Evolutionary conservation across 441 rosid genomes (phyloP), one percentile per base, ranked within the genome.

Genomic region (Macaranga tanarius): DNA sequence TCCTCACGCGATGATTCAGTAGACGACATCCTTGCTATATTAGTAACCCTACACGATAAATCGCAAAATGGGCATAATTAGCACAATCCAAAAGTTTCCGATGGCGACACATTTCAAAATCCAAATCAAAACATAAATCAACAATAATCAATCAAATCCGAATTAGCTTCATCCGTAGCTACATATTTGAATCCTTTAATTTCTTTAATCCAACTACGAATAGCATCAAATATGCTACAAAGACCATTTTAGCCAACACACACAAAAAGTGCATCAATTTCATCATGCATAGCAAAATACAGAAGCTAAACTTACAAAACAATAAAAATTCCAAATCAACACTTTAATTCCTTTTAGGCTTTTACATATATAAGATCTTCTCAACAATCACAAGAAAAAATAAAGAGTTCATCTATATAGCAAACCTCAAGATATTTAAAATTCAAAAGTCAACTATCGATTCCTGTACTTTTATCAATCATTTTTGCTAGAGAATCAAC

Each of bases 1-100:
- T 92, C 97, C 81, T 92, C 96, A 0, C 95, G 91, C 10, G 96
- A 79, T 40, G 90, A 58, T 28, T 89, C 97, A 22, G 84, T 58
- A 44, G 91, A 83, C 9, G 86, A 77, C 98, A 91, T 93, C 83
- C 77, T 91, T 44, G 47, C 70, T 67, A 69, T 63, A 69, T 69
- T 67, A 25, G 59, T 66, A 70, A 50, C 59, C 19, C 54, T 73
- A 65, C 59, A 73, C 2, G 0, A 60, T 16, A 50, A 22, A 34
- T 76, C 31, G 20, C 44, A 65, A 23, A 28, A 31, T 20, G 72
- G 54, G 56, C 16, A 67, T 62, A 45, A 31, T 61, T 47, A 70
- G 48, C 16, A 65, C 23, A 2, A 34, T n/a, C 68, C 23, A 20
- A 25, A 65, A 3, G 12, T 12, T 2, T 15, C 0, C 15, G 5